These are phyloP conservation scores for Firmiana major DNA, from an alignment of 345 rosid species.

Conservation along the genomic window DNA sequence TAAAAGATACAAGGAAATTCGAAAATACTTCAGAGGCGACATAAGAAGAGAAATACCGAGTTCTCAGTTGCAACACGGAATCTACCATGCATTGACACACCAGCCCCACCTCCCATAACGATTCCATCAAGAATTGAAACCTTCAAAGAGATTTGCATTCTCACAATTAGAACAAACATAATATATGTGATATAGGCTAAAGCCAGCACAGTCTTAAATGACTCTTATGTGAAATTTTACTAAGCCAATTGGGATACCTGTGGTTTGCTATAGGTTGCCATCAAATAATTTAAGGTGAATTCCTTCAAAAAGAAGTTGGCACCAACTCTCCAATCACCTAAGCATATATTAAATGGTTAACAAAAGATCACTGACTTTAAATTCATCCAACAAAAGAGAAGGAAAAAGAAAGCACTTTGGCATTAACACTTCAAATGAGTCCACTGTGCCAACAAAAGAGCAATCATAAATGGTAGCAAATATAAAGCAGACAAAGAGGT, in stretches of 20 bases:
- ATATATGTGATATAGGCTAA: neutral
- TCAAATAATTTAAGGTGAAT: constrained; percentile 54
- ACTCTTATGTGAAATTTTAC: neutral
- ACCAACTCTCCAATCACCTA: constrained; percentile 58
- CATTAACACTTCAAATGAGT: neutral
- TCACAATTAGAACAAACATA: neutral
- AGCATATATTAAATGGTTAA: constrained; percentile 13
- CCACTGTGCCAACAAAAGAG: neutral
- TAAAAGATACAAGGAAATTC: neutral
- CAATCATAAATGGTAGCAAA: neutral
- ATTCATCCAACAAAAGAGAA: neutral
- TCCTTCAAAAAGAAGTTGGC: constrained; percentile 48
- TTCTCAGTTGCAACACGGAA: constrained; percentile 83
- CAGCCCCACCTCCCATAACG: constrained; percentile 91
- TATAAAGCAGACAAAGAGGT: neutral
- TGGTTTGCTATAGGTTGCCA: constrained; percentile 66
- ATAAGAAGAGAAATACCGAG: constrained; percentile 36
- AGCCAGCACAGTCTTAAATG: neutral
- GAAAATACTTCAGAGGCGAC: neutral
- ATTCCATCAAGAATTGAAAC: constrained; percentile 79
- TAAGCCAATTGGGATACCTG: constrained; percentile 40
- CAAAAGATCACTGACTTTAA: neutral
- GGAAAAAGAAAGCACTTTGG: neutral
- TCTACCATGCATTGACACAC: constrained; percentile 69
- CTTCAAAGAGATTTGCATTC: constrained; percentile 27